These are phyloP conservation scores for Saturnispora halmiae DNA, from an alignment of 805 yeast species.

Conservation along the genomic window DNA sequence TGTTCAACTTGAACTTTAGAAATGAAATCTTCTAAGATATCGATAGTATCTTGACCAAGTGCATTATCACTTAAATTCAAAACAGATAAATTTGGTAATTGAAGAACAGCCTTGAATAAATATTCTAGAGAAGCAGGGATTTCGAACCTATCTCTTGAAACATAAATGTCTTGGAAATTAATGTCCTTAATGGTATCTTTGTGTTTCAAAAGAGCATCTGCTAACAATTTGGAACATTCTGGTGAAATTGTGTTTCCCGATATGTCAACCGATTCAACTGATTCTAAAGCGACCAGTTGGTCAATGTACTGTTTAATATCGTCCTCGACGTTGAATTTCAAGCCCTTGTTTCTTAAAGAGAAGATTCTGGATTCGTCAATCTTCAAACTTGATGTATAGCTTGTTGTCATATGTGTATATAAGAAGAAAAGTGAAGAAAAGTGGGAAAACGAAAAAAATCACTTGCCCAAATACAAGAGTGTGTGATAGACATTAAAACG, in stretches of 20 bases:
- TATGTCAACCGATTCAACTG: constrained; percentile 55
- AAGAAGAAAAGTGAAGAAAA: not conserved
- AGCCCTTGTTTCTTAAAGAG: constrained; percentile 64
- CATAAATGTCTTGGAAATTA: constrained; percentile 85
- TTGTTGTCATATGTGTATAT: constrained; percentile 27
- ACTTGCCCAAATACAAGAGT: not conserved
- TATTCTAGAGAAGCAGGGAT: constrained; percentile 75
- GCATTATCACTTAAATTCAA: constrained; percentile 92
- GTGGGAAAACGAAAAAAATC: no score
- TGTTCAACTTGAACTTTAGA: constrained; percentile 70
- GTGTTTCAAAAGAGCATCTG: constrained; percentile 40
- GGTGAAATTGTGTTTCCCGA: constrained; percentile 94
- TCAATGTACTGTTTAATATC: constrained; percentile 67
- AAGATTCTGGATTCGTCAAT: constrained; percentile 41
- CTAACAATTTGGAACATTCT: constrained; percentile 70
- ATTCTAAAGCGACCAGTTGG: constrained; percentile 36
- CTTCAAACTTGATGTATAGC: constrained; percentile 26
- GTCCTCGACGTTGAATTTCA: constrained; percentile 61
- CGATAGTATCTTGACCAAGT: constrained; percentile 91
- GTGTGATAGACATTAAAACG: not conserved
- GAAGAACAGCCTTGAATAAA: constrained; percentile 63
- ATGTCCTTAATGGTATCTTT: constrained; percentile 50
- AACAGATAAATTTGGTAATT: constrained; percentile 59
- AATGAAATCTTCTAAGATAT: constrained; percentile 72
- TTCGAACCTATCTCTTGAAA: constrained; percentile 91